A percentile compares a stretch with the other conserved stretches of the same genome.
Evolutionary conservation across 2,329 filamentous ascomycete species (phyloP).

Genomic region (Venturiaceae sp.): DNA sequence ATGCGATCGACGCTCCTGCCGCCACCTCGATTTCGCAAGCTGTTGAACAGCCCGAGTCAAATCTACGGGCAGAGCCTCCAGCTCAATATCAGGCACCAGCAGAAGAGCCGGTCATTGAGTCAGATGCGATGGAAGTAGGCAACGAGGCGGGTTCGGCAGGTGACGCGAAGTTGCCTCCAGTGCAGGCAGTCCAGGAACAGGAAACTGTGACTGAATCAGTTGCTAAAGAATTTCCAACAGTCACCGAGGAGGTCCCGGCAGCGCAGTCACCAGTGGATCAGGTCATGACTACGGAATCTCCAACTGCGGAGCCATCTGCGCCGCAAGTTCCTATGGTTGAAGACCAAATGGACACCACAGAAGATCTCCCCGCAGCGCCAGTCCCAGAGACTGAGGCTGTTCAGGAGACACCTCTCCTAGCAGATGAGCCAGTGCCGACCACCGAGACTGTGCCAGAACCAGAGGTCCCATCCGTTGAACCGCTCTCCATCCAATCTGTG

Average conservation of each 20-base stretch:
- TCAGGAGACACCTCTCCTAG: background rate
- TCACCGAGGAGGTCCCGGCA: background rate
- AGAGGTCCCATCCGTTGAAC: background rate
- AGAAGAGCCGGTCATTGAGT: background rate
- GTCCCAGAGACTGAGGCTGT: background rate
- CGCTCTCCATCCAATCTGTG: background rate
- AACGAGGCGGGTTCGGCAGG: background rate
- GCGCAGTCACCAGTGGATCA: background rate
- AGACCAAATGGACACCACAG: slow-evolving; percentile 5
- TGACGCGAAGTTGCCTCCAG: background rate
- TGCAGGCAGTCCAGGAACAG: too few relatives aligned
- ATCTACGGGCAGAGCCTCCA: slow-evolving; percentile 16
- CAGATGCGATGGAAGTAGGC: background rate
- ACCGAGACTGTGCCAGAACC: background rate
- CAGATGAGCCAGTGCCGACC: background rate
- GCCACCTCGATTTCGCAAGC: slow-evolving; percentile 18
- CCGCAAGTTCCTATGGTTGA: background rate
- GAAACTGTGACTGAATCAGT: too few relatives aligned
- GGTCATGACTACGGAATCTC: background rate
- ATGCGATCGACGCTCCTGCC: background rate
- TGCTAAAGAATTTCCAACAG: too few relatives aligned
- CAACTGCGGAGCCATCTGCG: background rate
- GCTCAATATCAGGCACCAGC: slow-evolving; percentile 5
- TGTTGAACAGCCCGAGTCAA: slow-evolving; percentile 20
- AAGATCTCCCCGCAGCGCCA: background rate